A percentile compares a stretch with the other conserved stretches of the same genome.
phyloP scores from a whole-genome alignment of 2,329 filamentous ascomycete genomes.

The Colletotrichum truncatum region DNA sequence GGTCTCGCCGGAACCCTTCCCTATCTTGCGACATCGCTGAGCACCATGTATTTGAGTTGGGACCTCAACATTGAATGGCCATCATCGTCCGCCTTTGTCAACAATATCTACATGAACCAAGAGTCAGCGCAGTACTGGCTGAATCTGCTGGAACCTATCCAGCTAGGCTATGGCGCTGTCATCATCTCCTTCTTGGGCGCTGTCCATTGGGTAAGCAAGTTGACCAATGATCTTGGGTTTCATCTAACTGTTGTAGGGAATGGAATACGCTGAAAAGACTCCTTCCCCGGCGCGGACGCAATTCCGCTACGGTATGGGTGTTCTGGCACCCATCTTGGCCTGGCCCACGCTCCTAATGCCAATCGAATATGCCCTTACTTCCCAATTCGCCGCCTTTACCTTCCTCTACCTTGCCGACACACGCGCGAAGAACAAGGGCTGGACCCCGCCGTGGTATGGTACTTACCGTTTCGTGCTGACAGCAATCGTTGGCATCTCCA shows the following conservation, averaged over 20 bases:
- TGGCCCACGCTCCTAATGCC: constrained; percentile 92
- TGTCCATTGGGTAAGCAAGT: constrained; percentile 76
- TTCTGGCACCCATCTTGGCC: constrained; percentile 80
- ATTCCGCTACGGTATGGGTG: constrained; percentile 84
- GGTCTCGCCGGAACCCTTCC: constrained; percentile 84
- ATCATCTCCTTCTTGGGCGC: constrained; percentile 95
- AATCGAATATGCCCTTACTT: constrained; percentile 83
- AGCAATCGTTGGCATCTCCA: constrained; percentile 84
- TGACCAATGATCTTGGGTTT: too few species aligned
- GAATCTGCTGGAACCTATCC: constrained; percentile 82
- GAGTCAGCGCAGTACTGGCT: constrained; percentile 78
- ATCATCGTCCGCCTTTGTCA: constrained; percentile 69
- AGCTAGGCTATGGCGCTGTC: constrained; percentile 90
- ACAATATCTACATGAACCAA: constrained; percentile 73
- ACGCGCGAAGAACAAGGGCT: constrained; percentile 76
- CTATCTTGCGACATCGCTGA: constrained; percentile 84
- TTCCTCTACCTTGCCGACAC: constrained; percentile 87
- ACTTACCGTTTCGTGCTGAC: constrained; percentile 94
- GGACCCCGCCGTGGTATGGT: constrained; percentile 86
- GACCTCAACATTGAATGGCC: constrained; percentile 77
- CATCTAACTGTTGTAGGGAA: constrained; percentile 65
- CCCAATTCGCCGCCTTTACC: constrained; percentile 86
- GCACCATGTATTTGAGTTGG: constrained; percentile 84
- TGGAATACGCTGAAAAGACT: constrained; percentile 81
- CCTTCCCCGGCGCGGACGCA: constrained; percentile 71